Conservation (phyloP, 208 protist species). For the Trypanosoma caninum region DNA sequence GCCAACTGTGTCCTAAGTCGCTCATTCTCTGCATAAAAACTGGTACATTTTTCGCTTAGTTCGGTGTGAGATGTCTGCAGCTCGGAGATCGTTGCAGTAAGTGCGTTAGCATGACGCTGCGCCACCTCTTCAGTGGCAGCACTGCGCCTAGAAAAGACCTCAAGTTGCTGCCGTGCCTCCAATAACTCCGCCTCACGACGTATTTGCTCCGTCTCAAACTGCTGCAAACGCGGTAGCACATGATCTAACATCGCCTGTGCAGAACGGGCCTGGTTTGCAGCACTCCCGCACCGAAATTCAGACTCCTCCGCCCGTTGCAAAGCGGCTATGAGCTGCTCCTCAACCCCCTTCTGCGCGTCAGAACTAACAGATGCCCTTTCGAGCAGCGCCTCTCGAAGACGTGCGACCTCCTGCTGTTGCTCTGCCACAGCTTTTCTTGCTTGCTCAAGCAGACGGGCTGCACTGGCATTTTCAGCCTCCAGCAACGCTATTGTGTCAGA, state of each 20-base stretch:
- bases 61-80: constrained; percentile 31
- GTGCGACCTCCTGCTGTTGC: constrained; percentile 35
- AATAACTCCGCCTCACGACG: constrained; percentile 46
- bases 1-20: constrained; percentile 1
- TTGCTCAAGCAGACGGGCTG: constrained; percentile 34
- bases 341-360: not conserved
- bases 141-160: constrained; percentile 37
- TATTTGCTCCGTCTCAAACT: constrained; percentile 52
- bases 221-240: constrained; percentile 43
- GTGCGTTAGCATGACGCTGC: constrained; percentile 43
- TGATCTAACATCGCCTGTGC: constrained; percentile 37
- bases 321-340: not conserved
- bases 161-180: constrained; percentile 58
- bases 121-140: constrained; percentile 38
- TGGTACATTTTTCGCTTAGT: constrained; percentile 36
- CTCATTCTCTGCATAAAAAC: not conserved
- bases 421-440: constrained; percentile 36
- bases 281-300: constrained; percentile 17
- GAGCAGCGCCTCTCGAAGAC: constrained; percentile 19
- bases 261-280: constrained; percentile 27
- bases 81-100: constrained; percentile 38
- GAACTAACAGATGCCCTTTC: not conserved
- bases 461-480: constrained; percentile 43
- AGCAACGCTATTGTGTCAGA: constrained; percentile 23
- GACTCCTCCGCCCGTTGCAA: constrained; percentile 28